Evolutionary conservation across 2,329 filamentous ascomycete species (phyloP), one percentile per base, ranked within the genome.

Genomic region (Colletotrichum sp.): DNA sequence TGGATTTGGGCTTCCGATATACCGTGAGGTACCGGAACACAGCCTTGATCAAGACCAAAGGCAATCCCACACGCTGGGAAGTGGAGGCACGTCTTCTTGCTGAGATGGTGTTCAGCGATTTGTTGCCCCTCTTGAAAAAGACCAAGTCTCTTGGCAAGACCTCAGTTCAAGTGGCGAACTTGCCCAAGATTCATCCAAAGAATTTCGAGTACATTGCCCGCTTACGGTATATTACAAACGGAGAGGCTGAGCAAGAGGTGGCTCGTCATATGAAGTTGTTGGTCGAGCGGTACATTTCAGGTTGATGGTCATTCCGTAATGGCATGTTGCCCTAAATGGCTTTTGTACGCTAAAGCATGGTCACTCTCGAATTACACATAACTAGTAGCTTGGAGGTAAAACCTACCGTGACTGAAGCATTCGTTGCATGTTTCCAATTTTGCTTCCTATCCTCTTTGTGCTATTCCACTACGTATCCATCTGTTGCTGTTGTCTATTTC

Each of bases 1-100:
- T 63, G 30, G 32, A 18, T 9, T 34, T 63, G 59, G 18, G 32
- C 28, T 63, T 63, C 28, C 59, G 59, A 63, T 63, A 63, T 28
- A 36, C 59, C 12, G 4, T 21, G 7, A 21, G 12, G 18, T 24
- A 63, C 32, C 59, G 13, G 5, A 63, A n/a, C n/a, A 4, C 16
- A 15, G n/a, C 12, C 7, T 5, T 63, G 5, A 6, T 36, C 30
- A 16, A 13, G 6, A 12, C 28, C 15, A 24, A 16, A 10, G 59
- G 34, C n/a, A 32, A 8, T 8, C 10, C 12, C 7, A 13, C 21
- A 21, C 10, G 8, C 12, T 63, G 59, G 59, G 12, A 32, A n/a
- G n/a, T 7, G 28, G 28, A n/a, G 7, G 13, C 59, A 32, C 59
- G 30, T 9, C 7, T 63, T 36, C 30, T 63, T 21, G 30, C 59